phyloP scores from a whole-genome alignment of 768 basidiomycete genomes.

The Collybia sordida region DNA sequence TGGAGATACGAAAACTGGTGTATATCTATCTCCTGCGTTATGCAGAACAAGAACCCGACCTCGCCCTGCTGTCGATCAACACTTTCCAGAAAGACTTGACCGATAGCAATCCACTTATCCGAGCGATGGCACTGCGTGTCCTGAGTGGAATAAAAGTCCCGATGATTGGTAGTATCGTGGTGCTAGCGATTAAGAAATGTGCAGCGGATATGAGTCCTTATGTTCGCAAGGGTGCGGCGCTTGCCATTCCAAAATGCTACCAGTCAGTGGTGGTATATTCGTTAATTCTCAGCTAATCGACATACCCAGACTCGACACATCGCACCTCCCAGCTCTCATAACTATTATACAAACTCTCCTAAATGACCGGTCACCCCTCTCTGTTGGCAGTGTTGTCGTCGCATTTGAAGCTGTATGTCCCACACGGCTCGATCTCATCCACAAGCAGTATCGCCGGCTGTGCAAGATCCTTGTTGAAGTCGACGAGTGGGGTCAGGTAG shows the following conservation, averaged over 20 bases:
- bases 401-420: constrained; percentile 91
- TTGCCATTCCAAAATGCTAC: constrained; percentile 86
- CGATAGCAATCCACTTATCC: constrained; percentile 89
- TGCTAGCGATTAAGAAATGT: constrained; percentile 89
- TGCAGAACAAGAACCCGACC: constrained; percentile 90
- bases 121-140: constrained; percentile 94
- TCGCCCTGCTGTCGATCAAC: constrained; percentile 94
- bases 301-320: constrained; percentile 61
- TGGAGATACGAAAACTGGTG: constrained; percentile 95
- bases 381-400: constrained; percentile 81
- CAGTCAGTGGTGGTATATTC: constrained; percentile 37
- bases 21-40: constrained; percentile 97
- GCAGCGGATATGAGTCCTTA: constrained; percentile 92
- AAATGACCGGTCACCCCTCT: constrained; percentile 79
- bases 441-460: constrained; percentile 82
- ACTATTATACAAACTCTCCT: constrained; percentile 62
- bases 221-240: constrained; percentile 89
- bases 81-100: constrained; percentile 97
- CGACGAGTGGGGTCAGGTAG: constrained; percentile 96
- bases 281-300: background rate
- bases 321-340: constrained; percentile 72
- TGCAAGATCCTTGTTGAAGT: constrained; percentile 85
- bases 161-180: constrained; percentile 83
- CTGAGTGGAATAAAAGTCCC: constrained; percentile 89
- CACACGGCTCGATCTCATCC: constrained; percentile 81